These are phyloP conservation scores for Podospora conica DNA, from an alignment of 495 filamentous ascomycete genomes.

Conservation along the genomic window DNA sequence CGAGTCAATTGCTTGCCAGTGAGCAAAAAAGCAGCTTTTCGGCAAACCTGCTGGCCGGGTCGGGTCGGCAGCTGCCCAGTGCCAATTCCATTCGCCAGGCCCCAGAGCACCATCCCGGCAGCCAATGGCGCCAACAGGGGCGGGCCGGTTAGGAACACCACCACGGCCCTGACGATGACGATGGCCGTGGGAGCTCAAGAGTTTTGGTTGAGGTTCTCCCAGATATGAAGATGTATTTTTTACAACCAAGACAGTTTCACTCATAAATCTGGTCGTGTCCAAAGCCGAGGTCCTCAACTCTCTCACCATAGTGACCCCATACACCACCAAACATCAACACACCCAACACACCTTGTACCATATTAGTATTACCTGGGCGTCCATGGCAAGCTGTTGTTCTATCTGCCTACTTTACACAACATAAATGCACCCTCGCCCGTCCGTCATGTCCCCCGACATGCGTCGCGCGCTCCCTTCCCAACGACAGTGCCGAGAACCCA, in stretches of 20 bases:
- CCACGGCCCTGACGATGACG: not conserved
- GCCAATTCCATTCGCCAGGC: slow-evolving; percentile 2
- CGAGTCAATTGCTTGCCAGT: slow-evolving; percentile 29
- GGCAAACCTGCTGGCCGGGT: slow-evolving; percentile 30
- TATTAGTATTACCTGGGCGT: slow-evolving; percentile 10
- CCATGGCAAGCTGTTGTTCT: slow-evolving; percentile 32
- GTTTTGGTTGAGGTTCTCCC: not conserved
- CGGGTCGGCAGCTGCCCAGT: slow-evolving; percentile 19
- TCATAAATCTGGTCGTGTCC: too few species aligned
- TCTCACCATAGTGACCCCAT: too few species aligned
- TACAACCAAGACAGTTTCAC: too few species aligned
- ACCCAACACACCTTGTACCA: not conserved
- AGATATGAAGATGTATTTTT: too few species aligned
- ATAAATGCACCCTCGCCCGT: slow-evolving; percentile 14
- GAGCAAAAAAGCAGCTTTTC: slow-evolving; percentile 35
- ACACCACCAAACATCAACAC: not conserved
- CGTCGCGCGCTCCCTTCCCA: not conserved
- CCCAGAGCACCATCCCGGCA: not conserved
- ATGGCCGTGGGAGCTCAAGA: not conserved
- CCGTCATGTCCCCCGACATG: not conserved
- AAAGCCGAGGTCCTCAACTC: too few species aligned
- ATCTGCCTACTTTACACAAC: slow-evolving; percentile 31
- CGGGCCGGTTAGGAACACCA: not conserved
- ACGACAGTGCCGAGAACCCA: slow-evolving; percentile 9
- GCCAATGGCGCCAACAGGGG: slow-evolving; percentile 7